Evolutionary conservation across 768 basidiomycete species (phyloP), one percentile per base, ranked within the genome.

Genomic region (Boletus sensibilis): DNA sequence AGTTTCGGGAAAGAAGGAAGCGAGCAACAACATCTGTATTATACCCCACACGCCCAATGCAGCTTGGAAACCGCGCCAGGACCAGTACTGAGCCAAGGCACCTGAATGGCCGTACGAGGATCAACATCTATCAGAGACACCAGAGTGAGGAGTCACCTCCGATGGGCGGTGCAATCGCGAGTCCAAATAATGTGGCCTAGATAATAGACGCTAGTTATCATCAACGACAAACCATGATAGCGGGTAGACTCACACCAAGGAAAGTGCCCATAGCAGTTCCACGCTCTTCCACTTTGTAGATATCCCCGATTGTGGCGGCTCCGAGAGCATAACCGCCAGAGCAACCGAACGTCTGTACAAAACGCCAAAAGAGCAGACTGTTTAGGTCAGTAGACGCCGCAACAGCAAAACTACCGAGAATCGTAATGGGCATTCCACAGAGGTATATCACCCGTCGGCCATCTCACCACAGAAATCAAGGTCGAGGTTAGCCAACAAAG

Each of bases 381-480:
- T 63, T 1, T 11, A 68, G 72, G 71, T 9, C 85, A 68, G 35
- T 64, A 0, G 86, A 77, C 0, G 72, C 55, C 0, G 83, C 82
- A 0, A 88, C 84, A 0, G 85, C 87, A 1, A 87, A 63, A 9
- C 86, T 86, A 0, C 80, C 85, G 0, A 85, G 50, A 31, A 79
- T 75, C 38, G 84, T 75, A 31, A 88, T 70, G 0, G 88, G 88
- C 13, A 89, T 72, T 5, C 79, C 79, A 31, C 69, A 69, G 5
- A 90, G 73, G 60, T 87, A 90, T 11, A 88, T 73, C 0, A 76
- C 74, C 20, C 83, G 73, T 3, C 88, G 77, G 4, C 91, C 90
- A 73, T 90, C 87, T 88, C 41, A 57, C 16, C 23, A 12, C 11
- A 21, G n/a, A 39, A 33, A 53, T 23, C 25, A 31, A 41, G 35